Conservation (phyloP, 768 basidiomycete genomes). For the Mycena filopes region DNA sequence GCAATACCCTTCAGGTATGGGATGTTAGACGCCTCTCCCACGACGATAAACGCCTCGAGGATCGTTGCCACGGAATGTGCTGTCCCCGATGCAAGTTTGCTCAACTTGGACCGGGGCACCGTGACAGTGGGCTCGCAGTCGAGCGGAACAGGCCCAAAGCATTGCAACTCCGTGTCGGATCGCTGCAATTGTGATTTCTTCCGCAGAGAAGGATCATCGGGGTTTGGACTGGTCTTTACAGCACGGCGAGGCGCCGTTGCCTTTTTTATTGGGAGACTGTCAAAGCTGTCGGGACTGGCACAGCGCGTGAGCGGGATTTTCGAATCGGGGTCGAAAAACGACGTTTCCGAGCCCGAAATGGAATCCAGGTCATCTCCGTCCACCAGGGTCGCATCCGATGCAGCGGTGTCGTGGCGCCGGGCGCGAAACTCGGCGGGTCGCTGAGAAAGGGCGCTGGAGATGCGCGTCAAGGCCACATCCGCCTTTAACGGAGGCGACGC, state of each 20-base stretch:
- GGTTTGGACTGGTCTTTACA: conserved; percentile 8
- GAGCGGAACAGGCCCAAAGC: conserved; percentile 29
- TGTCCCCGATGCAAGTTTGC: conserved; percentile 28
- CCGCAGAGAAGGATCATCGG: conserved; percentile 30
- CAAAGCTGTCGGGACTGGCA: conserved; percentile 29
- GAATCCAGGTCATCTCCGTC: conserved; percentile 17
- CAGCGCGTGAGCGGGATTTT: conserved; percentile 29
- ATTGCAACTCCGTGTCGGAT: conserved; percentile 9
- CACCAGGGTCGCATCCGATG: conserved; percentile 31
- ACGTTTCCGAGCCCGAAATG: conserved; percentile 20
- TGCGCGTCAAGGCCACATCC: conserved; percentile 4
- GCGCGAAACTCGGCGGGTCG: conserved; percentile 11
- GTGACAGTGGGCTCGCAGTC: conserved; percentile 21
- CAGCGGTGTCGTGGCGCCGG: conserved; percentile 23
- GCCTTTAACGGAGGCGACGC: background rate
- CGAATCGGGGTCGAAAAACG: conserved; percentile 24
- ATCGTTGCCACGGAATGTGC: conserved; percentile 24
- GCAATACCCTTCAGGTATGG: conserved; percentile 35
- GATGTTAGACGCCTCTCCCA: conserved; percentile 33
- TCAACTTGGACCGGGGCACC: conserved; percentile 22
- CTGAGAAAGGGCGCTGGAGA: conserved; percentile 15
- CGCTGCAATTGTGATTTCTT: conserved; percentile 23
- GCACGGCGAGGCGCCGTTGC: conserved; percentile 18
- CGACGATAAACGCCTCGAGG: conserved; percentile 18
- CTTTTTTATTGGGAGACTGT: conserved; percentile 21